Conservation (phyloP, 2,329 filamentous ascomycete species). For the Cordyceps cicadae region DNA sequence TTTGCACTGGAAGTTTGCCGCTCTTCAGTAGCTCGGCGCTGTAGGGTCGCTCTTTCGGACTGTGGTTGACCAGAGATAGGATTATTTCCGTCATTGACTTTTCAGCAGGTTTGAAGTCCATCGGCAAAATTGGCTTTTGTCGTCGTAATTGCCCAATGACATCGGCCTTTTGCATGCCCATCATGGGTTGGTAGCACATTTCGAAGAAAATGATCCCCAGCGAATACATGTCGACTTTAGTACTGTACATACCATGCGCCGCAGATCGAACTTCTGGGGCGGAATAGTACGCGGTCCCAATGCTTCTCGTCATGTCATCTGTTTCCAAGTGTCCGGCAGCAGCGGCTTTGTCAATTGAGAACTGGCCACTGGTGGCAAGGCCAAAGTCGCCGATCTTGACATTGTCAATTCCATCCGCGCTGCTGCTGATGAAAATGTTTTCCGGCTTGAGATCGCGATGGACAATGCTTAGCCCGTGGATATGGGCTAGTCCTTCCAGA, state of each 20-base stretch:
- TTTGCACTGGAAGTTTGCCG: constrained; percentile 79
- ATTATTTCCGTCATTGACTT: constrained; percentile 75
- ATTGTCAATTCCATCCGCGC: constrained; percentile 68
- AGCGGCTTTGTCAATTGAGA: constrained; percentile 49
- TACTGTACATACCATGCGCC: constrained; percentile 70
- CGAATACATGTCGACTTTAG: constrained; percentile 98
- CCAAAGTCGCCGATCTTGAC: constrained; percentile 97
- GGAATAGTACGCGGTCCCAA: constrained; percentile 80
- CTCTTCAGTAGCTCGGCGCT: constrained; percentile 75
- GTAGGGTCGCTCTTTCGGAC: constrained; percentile 72
- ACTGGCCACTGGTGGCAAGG: constrained; percentile 80
- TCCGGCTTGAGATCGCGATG: constrained; percentile 95
- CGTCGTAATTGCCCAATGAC: constrained; percentile 62
- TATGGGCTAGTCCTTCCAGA: constrained; percentile 79
- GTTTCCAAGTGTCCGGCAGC: constrained; percentile 33
- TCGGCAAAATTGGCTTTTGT: constrained; percentile 59
- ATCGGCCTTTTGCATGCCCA: constrained; percentile 57
- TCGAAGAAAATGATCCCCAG: constrained; percentile 97
- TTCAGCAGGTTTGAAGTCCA: constrained; percentile 60
- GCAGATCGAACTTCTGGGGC: constrained; percentile 82
- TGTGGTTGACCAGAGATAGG: constrained; percentile 69
- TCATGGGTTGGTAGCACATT: constrained; percentile 71
- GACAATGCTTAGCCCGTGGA: constrained; percentile 85
- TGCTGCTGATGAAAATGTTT: constrained; percentile 78
- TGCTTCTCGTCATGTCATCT: constrained; percentile 61